Percentiles rank a stretch among this genome's conserved stretches.
Evolutionary conservation across 306 rosid species (phyloP).

Genomic region (Parietaria judaica): DNA sequence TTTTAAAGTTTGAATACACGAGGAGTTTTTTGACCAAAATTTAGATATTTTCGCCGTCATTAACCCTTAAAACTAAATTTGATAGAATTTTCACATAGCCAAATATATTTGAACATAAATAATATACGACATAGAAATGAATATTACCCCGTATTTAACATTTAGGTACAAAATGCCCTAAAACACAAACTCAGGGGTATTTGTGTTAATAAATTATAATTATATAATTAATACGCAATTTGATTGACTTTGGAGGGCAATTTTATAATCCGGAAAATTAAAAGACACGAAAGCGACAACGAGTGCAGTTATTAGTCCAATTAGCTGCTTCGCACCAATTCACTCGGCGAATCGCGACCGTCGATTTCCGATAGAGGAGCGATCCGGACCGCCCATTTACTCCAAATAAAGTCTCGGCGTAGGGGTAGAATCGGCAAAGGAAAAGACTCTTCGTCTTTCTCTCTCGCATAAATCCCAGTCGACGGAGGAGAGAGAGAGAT

Average conservation of each 20-base stretch:
- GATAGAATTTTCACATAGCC: too few species aligned
- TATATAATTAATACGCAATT: not conserved
- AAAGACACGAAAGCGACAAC: conserved; percentile 7
- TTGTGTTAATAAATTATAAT: not conserved
- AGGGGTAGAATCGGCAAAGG: conserved; percentile 22
- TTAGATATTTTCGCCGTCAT: too few species aligned
- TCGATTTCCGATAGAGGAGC: conserved; percentile 7
- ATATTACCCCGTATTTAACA: too few species aligned
- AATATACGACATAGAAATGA: too few species aligned
- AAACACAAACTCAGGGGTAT: too few species aligned
- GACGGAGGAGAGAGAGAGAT: not conserved
- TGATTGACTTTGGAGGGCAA: conserved; percentile 26
- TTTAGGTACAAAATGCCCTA: too few species aligned
- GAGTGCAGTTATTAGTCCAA: not conserved
- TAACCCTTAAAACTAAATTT: too few species aligned
- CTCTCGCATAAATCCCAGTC: not conserved
- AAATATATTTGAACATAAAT: too few species aligned
- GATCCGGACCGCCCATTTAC: not conserved
- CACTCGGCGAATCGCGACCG: conserved; percentile 35
- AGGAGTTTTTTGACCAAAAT: too few species aligned
- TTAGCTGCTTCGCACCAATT: conserved; percentile 11
- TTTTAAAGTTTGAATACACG: too few species aligned
- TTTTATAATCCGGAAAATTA: conserved; percentile 1
- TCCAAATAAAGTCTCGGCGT: not conserved
- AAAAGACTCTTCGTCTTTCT: not conserved